Base-by-base conservation (phyloP, 2,329 filamentous ascomycete species). In the Diaporthe citriasiana region DNA sequence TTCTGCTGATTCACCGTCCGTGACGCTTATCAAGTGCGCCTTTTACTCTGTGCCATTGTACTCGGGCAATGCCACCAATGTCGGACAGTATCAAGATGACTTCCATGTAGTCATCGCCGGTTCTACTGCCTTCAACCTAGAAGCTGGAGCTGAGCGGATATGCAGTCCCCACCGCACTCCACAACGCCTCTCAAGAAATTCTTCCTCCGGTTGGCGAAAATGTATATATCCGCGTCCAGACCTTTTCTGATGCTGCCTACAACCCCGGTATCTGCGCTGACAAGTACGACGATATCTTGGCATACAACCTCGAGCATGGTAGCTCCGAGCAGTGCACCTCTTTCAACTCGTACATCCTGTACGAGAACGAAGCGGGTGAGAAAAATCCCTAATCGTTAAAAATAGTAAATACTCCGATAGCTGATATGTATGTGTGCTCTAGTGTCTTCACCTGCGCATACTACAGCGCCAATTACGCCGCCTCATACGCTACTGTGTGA, bases 181-280 rank as follows among this genome's bases (percentile, higher is more conserved):
- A 78, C 10, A 77, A 81, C 42, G 74, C 73, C 9, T 73, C 79
- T 25, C 80, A 82, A 75, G 78, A 81, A 51, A 81, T 78, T 0
- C 79, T 80, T 4, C 69, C 75, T 15, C 77, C 77, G 55, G 79
- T 79, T 59, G 73, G 74, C 6, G 75, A 78, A 10, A 74, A 79
- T 40, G 82, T 79, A 22, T 82, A 78, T 72, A 80, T 83, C 71
- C 77, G 80, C 17, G 70, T 77, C 38, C 79, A 79, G 76, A 78
- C 79, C 38, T 82, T 83, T 76, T 78, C 75, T 27, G 77, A 74
- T 45, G 75, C 76, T 9, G 76, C 71, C 57, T 83, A 79, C 56
- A 77, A 80, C 55, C 76, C 79, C 13, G 75, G 70, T 22, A 78
- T 80, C 10, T 83, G 81, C 63, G 80, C 79, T 1, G 77, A 77